phyloP scores from a whole-genome alignment of 768 basidiomycete genomes.

The Pleurotus cornucopiae region DNA sequence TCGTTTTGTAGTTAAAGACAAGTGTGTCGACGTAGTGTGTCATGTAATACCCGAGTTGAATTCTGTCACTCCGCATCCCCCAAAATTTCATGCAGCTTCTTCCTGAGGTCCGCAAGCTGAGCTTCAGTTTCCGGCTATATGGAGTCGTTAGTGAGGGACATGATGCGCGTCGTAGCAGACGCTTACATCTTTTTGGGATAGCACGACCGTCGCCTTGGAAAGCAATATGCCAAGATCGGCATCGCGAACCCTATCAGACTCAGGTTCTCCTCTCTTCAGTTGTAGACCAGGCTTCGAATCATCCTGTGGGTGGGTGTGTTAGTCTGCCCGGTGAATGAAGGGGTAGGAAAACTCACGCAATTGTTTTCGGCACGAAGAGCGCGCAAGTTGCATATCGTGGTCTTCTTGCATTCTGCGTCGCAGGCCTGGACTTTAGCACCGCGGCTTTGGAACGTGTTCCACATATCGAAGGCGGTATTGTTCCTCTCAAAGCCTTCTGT shows the following conservation, averaged over 20 bases:
- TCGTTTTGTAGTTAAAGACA: too few species aligned
- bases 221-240: background rate
- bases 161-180: background rate
- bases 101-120: background rate
- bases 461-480: constrained; percentile 39
- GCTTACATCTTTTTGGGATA: background rate
- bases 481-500: constrained; percentile 50
- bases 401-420: constrained; percentile 33
- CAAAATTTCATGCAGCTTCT: constrained; percentile 3
- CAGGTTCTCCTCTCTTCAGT: background rate
- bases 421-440: constrained; percentile 31
- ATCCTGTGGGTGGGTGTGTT: background rate
- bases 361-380: constrained; percentile 37
- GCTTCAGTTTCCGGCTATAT: constrained; percentile 1
- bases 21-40: too few species aligned
- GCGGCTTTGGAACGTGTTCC: constrained; percentile 38
- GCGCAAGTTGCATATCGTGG: constrained; percentile 40
- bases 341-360: constrained; percentile 25
- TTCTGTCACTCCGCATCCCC: constrained; percentile 1
- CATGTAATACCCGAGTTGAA: background rate
- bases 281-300: constrained; percentile 4
- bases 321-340: background rate
- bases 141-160: background rate
- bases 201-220: constrained; percentile 3
- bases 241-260: background rate